Evolutionary conservation across 2,329 filamentous ascomycete genomes (phyloP).

Genomic region (Fusarium lateritium): DNA sequence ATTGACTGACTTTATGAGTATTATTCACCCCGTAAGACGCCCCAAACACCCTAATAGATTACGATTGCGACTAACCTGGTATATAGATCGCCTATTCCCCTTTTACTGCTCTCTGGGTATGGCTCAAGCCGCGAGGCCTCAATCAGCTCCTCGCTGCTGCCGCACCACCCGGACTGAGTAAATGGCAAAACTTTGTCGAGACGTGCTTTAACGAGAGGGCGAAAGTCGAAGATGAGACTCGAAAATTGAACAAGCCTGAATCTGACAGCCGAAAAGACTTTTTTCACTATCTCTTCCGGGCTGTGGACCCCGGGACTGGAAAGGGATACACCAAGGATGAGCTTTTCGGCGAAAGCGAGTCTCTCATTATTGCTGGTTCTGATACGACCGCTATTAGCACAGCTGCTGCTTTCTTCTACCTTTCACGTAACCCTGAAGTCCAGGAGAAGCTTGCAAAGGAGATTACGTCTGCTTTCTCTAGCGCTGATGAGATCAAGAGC

Average conservation of each 20-base stretch:
- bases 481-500: constrained; percentile 23
- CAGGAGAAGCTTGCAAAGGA: constrained; percentile 33
- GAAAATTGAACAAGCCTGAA: constrained; percentile 2
- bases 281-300: constrained; percentile 44
- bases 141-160: constrained; percentile 35
- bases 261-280: constrained; percentile 42
- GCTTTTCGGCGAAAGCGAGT: constrained; percentile 46
- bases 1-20: constrained; percentile 30
- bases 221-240: constrained; percentile 20
- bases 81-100: constrained; percentile 43
- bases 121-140: constrained; percentile 47
- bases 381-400: constrained; percentile 37
- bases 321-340: constrained; percentile 43
- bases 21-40: constrained; percentile 28
- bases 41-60: accelerated
- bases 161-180: constrained; percentile 36
- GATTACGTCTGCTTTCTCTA: constrained; percentile 23
- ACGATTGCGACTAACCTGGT: neutral
- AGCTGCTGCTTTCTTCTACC: constrained; percentile 42
- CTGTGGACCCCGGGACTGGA: constrained; percentile 45
- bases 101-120: constrained; percentile 40
- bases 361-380: constrained; percentile 44
- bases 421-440: constrained; percentile 18
- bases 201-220: constrained; percentile 38
- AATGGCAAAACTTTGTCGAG: constrained; percentile 42